These are phyloP conservation scores for Mycogone perniciosa DNA, from an alignment of 2,329 filamentous ascomycete genomes.

Conservation along the genomic window DNA sequence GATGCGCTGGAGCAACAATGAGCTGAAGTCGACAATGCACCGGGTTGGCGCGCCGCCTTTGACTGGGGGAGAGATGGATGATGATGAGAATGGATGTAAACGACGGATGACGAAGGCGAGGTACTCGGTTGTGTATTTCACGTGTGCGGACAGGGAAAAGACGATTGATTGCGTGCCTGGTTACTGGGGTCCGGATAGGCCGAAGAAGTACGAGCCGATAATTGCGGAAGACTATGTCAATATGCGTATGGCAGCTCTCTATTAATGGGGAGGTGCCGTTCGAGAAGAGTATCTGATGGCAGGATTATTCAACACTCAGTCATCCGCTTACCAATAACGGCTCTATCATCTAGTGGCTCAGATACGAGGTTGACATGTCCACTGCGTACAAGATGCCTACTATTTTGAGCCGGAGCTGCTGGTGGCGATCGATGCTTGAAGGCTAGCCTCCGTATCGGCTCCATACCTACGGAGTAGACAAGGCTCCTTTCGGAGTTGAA, in stretches of 20 bases:
- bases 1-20: constrained; percentile 34
- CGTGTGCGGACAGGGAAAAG: constrained; percentile 42
- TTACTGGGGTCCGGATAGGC: constrained; percentile 35
- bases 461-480: no score
- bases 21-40: constrained; percentile 30
- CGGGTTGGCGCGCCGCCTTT: constrained; percentile 36
- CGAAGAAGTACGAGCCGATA: constrained; percentile 44
- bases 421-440: no score
- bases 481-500: no score
- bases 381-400: no score
- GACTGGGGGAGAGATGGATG: background rate
- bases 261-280: no score
- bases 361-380: no score
- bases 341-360: no score
- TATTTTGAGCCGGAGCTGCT: no score
- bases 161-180: constrained; percentile 47
- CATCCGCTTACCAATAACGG: no score
- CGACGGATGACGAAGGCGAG: constrained; percentile 39
- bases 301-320: no score
- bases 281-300: background rate
- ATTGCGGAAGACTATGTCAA: constrained; percentile 23
- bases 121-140: constrained; percentile 57
- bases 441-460: no score
- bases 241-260: constrained; percentile 20
- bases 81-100: constrained; percentile 19